phyloP scores from a whole-genome alignment of 768 basidiomycete species.

The Termitomyces titanicus region DNA sequence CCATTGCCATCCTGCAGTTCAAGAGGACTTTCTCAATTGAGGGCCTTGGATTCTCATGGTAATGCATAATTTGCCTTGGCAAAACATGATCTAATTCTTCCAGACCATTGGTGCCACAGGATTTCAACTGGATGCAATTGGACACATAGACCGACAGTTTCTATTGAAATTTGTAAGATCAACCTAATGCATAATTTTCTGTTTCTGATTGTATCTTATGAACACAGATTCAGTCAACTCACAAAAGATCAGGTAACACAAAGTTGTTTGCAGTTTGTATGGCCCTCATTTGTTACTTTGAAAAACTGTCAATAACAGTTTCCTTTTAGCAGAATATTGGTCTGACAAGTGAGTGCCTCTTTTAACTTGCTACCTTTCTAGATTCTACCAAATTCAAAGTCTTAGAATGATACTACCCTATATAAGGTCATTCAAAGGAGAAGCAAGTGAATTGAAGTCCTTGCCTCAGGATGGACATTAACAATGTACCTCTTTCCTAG shows the following conservation, averaged over 20 bases:
- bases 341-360: conserved; percentile 50
- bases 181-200: background rate
- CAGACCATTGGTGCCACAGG: conserved; percentile 70
- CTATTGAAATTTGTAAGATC: conserved; percentile 61
- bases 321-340: conserved; percentile 80
- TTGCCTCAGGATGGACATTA: background rate
- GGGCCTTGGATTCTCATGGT: conserved; percentile 70
- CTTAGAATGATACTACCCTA: conserved; percentile 51
- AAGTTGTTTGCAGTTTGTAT: conserved; percentile 58
- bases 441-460: conserved; percentile 37
- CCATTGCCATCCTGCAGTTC: conserved; percentile 78
- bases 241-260: conserved; percentile 37
- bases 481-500: conserved; percentile 31
- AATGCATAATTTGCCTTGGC: background rate
- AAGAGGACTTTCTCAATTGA: conserved; percentile 73
- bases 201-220: background rate
- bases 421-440: conserved; percentile 59
- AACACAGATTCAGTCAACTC: conserved; percentile 49
- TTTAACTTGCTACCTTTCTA: background rate
- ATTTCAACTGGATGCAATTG: conserved; percentile 90
- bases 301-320: background rate
- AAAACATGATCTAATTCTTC: conserved; percentile 2
- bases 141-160: conserved; percentile 78
- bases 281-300: conserved; percentile 9
- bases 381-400: conserved; percentile 25